Base-by-base conservation (phyloP, 495 filamentous ascomycete genomes). In the Corynascus novoguineensis region DNA sequence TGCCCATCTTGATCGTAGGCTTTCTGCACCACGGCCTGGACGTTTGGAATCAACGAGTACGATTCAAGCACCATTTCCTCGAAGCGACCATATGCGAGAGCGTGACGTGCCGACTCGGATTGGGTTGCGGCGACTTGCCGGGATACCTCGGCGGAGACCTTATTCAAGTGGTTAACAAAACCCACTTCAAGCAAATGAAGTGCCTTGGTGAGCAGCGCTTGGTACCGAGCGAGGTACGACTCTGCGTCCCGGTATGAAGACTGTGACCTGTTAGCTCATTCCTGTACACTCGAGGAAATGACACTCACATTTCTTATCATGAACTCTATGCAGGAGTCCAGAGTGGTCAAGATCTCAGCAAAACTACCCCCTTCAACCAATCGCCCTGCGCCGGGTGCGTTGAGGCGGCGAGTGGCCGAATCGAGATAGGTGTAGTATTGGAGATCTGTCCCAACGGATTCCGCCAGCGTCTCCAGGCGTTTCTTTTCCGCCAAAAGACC, bases 371-470 rank as follows among this genome's bases (percentile, higher is more conserved):
- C 85, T 50, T 89, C 86, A 37, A 92, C 90, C 41, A 90, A 80
- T 60, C 84, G 91, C 29, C 86, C 83, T 21, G 91, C 90, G 14
- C 91, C 90, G 9, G 95, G 93, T 22, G 91, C 91, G 76, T 97
- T 96, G 40, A 98, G 82, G 27, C 87, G 81, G 50, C 90, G 81
- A 11, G 91, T 96, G 47, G 92, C 89, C 48, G 87, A 91, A 56
- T 97, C 93, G 21, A 97, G 79, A 67, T 92, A 95, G 21, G 85
- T 82, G 66, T 97, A 99, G 67, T 95, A 96, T 60, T 90, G 84
- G 6, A 96, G 77, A 59, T 95, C 95, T 27, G 86, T 82, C 7
- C 86, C 86, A 44, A 99, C 86, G 28, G 86, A 84, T 59, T 92
- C 84, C 1, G 90, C 88, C 35, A 97, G 75, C 32, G 78, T 78